phyloP scores from a whole-genome alignment of 371 early-diverging fungal species.

The Conidiobolus coronatus region DNA sequence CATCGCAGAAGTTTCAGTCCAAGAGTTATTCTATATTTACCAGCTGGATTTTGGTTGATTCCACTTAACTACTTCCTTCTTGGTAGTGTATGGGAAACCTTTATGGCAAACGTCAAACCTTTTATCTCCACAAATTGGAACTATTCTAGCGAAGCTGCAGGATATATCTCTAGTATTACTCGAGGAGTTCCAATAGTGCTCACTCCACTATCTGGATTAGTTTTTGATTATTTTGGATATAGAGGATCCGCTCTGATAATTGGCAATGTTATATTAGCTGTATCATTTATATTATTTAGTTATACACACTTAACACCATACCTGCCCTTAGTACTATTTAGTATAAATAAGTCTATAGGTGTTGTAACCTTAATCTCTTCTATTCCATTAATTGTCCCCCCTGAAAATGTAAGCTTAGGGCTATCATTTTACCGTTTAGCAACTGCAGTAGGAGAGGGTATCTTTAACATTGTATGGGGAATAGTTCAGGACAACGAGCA shows the following conservation, averaged over 20 bases:
- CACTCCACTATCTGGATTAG: constrained; percentile 19
- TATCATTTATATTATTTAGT: constrained; percentile 18
- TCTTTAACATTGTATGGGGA: background rate
- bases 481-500: constrained; percentile 1
- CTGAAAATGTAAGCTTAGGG: constrained; percentile 33
- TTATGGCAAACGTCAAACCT: constrained; percentile 18
- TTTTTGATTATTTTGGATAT: constrained; percentile 18
- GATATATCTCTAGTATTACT: constrained; percentile 21
- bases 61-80: constrained; percentile 18
- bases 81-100: constrained; percentile 26
- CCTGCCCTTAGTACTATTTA: constrained; percentile 32
- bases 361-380: constrained; percentile 39
- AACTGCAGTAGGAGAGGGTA: background rate
- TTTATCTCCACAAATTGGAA: background rate
- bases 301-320: constrained; percentile 23
- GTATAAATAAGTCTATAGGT: constrained; percentile 34
- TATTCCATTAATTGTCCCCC: constrained; percentile 30
- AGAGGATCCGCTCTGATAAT: constrained; percentile 4
- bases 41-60: constrained; percentile 21
- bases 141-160: constrained; percentile 8
- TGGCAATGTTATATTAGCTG: no score
- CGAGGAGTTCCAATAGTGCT: constrained; percentile 21
- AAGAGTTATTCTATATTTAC: constrained; percentile 17
- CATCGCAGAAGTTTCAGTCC: constrained; percentile 17
- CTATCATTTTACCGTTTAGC: constrained; percentile 23